Evolutionary conservation across 1,284 basidiomycete species (phyloP).

Genomic region (Violaceomyces palustris): DNA sequence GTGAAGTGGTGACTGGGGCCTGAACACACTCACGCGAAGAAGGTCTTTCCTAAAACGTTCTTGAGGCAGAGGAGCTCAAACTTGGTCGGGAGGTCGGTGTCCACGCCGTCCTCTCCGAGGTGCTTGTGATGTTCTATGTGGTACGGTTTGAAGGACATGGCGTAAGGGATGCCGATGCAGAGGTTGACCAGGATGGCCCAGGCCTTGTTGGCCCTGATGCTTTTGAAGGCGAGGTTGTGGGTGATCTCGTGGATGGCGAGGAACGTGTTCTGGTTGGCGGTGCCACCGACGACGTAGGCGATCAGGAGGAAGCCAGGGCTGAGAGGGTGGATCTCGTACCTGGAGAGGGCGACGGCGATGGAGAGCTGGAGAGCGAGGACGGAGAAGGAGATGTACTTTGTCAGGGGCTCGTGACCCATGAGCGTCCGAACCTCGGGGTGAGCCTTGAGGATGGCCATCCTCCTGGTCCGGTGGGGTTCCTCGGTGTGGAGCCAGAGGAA

Average conservation of each 20-base stretch:
- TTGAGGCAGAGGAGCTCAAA: constrained; percentile 80
- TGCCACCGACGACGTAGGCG: constrained; percentile 85
- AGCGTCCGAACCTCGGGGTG: constrained; percentile 90
- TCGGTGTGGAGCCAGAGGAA: constrained; percentile 90
- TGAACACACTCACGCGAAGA: constrained; percentile 64
- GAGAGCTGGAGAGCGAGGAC: constrained; percentile 75
- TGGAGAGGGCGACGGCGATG: constrained; percentile 57
- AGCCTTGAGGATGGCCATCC: constrained; percentile 84
- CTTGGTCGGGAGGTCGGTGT: constrained; percentile 85
- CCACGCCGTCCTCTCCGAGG: constrained; percentile 90
- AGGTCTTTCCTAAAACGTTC: constrained; percentile 94
- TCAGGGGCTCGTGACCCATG: constrained; percentile 88
- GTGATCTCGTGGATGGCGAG: constrained; percentile 98
- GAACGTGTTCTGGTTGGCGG: constrained; percentile 94
- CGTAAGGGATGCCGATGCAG: constrained; percentile 89
- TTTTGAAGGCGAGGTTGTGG: constrained; percentile 88
- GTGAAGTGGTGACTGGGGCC: not conserved
- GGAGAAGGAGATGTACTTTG: constrained; percentile 75
- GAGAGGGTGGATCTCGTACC: constrained; percentile 57
- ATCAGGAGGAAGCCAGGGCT: constrained; percentile 69
- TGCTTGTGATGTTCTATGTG: constrained; percentile 82
- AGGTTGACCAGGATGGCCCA: constrained; percentile 86
- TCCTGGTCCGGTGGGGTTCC: constrained; percentile 83
- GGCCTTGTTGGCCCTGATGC: constrained; percentile 75
- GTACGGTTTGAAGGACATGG: constrained; percentile 92